These are phyloP conservation scores for Aspergillus cristatus DNA, from an alignment of 495 filamentous ascomycete species.

Conservation along the genomic window DNA sequence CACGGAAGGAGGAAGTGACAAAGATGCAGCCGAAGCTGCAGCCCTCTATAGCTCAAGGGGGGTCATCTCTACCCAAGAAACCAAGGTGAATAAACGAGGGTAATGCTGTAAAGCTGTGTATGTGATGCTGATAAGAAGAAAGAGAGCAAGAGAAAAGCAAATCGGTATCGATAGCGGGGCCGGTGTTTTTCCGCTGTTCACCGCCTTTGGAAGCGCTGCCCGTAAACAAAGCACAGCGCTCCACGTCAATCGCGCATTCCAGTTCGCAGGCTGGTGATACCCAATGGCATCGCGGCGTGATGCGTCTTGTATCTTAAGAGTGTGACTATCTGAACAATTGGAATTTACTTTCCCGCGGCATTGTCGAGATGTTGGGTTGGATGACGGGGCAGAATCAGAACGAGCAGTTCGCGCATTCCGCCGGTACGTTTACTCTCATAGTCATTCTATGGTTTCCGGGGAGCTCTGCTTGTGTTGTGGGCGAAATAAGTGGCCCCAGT, in stretches of 20 bases:
- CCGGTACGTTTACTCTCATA: conserved; percentile 21
- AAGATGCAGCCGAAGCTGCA: conserved; percentile 35
- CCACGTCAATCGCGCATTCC: conserved; percentile 18
- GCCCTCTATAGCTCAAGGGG: conserved; percentile 25
- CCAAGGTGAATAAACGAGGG: conserved; percentile 5
- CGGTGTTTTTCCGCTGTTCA: conserved; percentile 10
- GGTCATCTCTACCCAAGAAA: conserved; percentile 11
- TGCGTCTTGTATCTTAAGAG: conserved; percentile 7
- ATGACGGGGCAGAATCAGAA: conserved; percentile 16
- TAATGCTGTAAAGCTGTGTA: not conserved
- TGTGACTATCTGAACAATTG: conserved; percentile 5
- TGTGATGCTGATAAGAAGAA: conserved; percentile 3
- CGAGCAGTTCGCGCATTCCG: conserved; percentile 13
- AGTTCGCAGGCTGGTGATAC: conserved; percentile 1
- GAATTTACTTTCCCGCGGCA: not conserved
- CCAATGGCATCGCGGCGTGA: conserved; percentile 12
- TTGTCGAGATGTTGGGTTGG: conserved; percentile 20
- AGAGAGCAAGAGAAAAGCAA: conserved; percentile 6
- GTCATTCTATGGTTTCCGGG: conserved; percentile 4
- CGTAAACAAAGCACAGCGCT: conserved; percentile 26
- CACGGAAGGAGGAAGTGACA: conserved; percentile 20
- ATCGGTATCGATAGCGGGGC: conserved; percentile 7
- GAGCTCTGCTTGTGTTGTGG: no score
- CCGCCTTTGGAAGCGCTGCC: conserved; percentile 11
- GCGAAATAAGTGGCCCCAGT: no score